A percentile compares a stretch with the other conserved stretches of the same genome.
Evolutionary conservation across 805 yeast genomes (phyloP).

Genomic region (Teunomyces barrocoloradensis): DNA sequence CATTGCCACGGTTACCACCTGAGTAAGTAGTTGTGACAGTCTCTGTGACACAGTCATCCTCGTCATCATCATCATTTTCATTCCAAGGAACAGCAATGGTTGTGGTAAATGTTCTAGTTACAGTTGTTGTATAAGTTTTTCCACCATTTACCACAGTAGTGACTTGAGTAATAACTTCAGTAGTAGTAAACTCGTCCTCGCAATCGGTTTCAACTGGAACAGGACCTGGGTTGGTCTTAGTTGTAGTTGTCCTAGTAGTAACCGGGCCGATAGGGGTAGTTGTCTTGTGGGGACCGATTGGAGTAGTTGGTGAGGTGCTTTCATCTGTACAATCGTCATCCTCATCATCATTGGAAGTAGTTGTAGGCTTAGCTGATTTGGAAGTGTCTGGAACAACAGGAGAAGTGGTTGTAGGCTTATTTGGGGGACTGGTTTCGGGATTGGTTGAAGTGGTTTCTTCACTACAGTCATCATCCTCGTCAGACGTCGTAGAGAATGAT

Average conservation of each 20-base stretch:
- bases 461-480: slow-evolving; percentile 10
- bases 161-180: slow-evolving; percentile 1
- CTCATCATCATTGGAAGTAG: slow-evolving; percentile 5
- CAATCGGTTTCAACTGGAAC: slow-evolving; percentile 3
- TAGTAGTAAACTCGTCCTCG: slow-evolving; percentile 1
- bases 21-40: slow-evolving; percentile 1
- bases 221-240: slow-evolving; percentile 1
- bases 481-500: slow-evolving; percentile 6
- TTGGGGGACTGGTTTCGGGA: neutral
- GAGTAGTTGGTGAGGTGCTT: neutral
- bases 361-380: neutral
- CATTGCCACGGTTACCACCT: slow-evolving; percentile 2
- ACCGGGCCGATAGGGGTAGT: neutral
- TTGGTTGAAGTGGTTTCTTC: neutral
- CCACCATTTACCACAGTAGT: neutral
- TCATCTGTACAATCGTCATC: slow-evolving; percentile 12
- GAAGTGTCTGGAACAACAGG: no score
- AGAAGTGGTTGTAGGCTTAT: neutral
- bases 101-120: slow-evolving; percentile 1
- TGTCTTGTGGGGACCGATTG: neutral
- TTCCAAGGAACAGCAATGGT: slow-evolving; percentile 1
- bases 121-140: neutral
- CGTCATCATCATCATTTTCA: slow-evolving; percentile 9
- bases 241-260: neutral
- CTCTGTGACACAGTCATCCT: slow-evolving; percentile 8